A percentile compares a stretch with the other conserved stretches of the same genome.
Conservation (phyloP, 2,329 filamentous ascomycete genomes). For the Chlorencoelia australis region DNA sequence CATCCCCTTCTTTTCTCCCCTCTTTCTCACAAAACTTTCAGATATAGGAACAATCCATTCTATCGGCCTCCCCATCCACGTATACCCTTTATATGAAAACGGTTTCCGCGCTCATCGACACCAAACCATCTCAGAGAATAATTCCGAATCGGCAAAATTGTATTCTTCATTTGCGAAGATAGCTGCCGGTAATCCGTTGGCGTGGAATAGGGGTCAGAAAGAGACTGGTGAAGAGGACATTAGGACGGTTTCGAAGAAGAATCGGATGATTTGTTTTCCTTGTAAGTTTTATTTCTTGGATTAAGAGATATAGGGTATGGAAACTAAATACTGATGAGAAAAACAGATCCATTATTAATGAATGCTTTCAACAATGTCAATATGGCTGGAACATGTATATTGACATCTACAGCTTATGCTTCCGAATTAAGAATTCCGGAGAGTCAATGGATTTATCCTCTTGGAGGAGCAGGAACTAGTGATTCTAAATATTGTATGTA, state of each 20-base stretch:
- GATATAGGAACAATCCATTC: slow-evolving; percentile 45
- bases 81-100: slow-evolving; percentile 60
- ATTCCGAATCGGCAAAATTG: slow-evolving; percentile 46
- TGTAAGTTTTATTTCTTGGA: slow-evolving; percentile 35
- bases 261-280: slow-evolving; percentile 59
- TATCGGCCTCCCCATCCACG: slow-evolving; percentile 53
- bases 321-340: slow-evolving; percentile 8
- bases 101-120: slow-evolving; percentile 45
- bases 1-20: no score
- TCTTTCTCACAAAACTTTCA: no score
- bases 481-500: slow-evolving; percentile 44
- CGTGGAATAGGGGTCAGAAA: slow-evolving; percentile 44
- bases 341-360: slow-evolving; percentile 54
- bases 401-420: slow-evolving; percentile 49
- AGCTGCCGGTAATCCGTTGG: slow-evolving; percentile 39
- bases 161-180: slow-evolving; percentile 52
- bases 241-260: slow-evolving; percentile 41
- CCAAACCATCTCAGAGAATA: slow-evolving; percentile 45
- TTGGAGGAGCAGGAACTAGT: slow-evolving; percentile 52
- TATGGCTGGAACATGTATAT: slow-evolving; percentile 47
- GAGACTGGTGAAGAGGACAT: slow-evolving; percentile 41
- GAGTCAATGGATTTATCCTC: slow-evolving; percentile 51
- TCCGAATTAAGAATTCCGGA: slow-evolving; percentile 42
- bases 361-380: slow-evolving; percentile 64
- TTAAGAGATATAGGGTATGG: background rate